Evolutionary conservation across 1,284 basidiomycete genomes (phyloP).

Genomic region (Trametes pubescens): DNA sequence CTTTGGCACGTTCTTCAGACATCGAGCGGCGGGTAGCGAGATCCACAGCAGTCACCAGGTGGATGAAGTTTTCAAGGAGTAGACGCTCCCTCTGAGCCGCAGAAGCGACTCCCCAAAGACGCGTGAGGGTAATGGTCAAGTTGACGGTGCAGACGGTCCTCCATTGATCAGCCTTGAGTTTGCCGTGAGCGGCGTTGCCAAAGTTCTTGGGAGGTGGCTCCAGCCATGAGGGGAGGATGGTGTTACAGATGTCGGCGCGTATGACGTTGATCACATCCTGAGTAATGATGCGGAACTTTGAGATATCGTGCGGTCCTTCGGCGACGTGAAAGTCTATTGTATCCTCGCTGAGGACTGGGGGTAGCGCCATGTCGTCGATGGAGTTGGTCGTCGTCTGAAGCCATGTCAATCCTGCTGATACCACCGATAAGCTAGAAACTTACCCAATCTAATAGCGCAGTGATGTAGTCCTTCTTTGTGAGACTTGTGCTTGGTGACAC

Average conservation of each 20-base stretch:
- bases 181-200: slow-evolving; percentile 43
- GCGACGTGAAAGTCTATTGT: too few relatives aligned
- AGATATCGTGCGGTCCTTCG: too few relatives aligned
- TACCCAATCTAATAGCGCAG: not conserved
- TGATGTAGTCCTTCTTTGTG: not conserved
- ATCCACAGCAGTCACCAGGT: slow-evolving; percentile 46
- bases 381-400: too few relatives aligned
- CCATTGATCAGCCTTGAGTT: slow-evolving; percentile 51
- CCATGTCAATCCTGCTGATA: too few relatives aligned
- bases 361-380: too few relatives aligned
- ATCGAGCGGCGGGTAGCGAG: slow-evolving; percentile 39
- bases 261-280: too few relatives aligned
- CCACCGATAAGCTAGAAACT: too few relatives aligned
- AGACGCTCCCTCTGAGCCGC: not conserved
- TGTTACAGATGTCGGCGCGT: not conserved
- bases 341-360: too few relatives aligned
- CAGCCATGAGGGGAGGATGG: slow-evolving; percentile 26
- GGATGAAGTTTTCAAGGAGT: slow-evolving; percentile 48
- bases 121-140: slow-evolving; percentile 47
- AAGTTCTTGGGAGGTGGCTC: slow-evolving; percentile 39
- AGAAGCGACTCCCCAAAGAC: slow-evolving; percentile 23
- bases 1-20: slow-evolving; percentile 26
- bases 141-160: slow-evolving; percentile 36
- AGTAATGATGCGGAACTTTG: too few relatives aligned
- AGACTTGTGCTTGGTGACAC: not conserved